phyloP scores from a whole-genome alignment of 1,139 yeast genomes.

The Taphrina wiesneri region DNA sequence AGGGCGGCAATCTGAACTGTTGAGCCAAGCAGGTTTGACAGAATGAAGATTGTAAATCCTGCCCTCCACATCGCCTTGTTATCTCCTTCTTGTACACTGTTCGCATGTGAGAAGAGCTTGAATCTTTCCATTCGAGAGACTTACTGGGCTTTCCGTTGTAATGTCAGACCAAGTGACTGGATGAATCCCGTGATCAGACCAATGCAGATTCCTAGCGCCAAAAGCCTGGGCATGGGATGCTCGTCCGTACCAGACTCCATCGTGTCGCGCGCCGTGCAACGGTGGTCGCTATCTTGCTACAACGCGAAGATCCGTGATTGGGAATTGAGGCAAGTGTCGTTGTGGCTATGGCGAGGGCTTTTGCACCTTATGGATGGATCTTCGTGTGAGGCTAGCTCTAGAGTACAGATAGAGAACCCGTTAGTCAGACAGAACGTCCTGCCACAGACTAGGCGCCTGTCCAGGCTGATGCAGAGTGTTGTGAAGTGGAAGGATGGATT shows the following conservation, averaged over 20 bases:
- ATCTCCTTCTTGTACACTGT: slow-evolving; percentile 30
- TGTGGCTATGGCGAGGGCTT: background rate
- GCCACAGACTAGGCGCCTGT: background rate
- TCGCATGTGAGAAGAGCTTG: slow-evolving; percentile 39
- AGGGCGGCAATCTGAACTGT: slow-evolving; percentile 79
- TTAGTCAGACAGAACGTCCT: too few relatives aligned
- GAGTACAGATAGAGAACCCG: too few relatives aligned
- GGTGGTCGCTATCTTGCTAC: background rate
- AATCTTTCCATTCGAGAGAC: slow-evolving; percentile 46
- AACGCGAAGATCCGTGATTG: background rate
- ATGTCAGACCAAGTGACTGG: slow-evolving; percentile 79
- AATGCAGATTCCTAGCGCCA: slow-evolving; percentile 42
- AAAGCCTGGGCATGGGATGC: slow-evolving; percentile 24
- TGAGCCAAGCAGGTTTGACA: slow-evolving; percentile 78
- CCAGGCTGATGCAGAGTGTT: background rate
- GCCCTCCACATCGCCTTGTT: slow-evolving; percentile 59
- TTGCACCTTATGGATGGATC: background rate
- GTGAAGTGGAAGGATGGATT: too few relatives aligned
- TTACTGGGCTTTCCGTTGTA: slow-evolving; percentile 77
- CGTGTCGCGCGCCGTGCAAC: background rate
- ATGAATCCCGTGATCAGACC: slow-evolving; percentile 77
- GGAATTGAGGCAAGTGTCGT: background rate
- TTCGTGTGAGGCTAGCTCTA: background rate
- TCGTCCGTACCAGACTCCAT: slow-evolving; percentile 7
- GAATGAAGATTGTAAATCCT: slow-evolving; percentile 69